phyloP scores from a whole-genome alignment of 1,139 yeast species.

The Nematodospora anomalae region DNA sequence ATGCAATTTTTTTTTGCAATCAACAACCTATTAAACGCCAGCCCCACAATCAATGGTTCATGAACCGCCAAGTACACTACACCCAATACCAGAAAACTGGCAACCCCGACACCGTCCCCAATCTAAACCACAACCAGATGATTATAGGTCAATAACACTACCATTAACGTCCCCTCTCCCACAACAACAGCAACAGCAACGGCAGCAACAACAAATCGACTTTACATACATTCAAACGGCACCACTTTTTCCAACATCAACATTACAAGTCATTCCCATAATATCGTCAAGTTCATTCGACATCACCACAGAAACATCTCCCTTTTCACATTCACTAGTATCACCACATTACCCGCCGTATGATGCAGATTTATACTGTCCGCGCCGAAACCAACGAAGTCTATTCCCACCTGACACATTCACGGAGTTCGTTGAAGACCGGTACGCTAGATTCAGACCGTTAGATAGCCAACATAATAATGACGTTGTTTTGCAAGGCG shows the following conservation, averaged over 20 bases:
- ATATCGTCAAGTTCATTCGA: slow-evolving; percentile 9
- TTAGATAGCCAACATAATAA: slow-evolving; percentile 43
- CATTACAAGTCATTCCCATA: slow-evolving; percentile 5
- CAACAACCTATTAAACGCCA: background rate
- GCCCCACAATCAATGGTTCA: background rate
- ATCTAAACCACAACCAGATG: background rate
- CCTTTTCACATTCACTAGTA: slow-evolving; percentile 5
- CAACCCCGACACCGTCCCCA: background rate
- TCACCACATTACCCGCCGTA: slow-evolving; percentile 12
- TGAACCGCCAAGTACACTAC: background rate
- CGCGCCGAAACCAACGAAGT: slow-evolving; percentile 8
- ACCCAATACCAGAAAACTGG: background rate
- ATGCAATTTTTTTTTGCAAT: background rate
- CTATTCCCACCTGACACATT: slow-evolving; percentile 29
- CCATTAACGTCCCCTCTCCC: slow-evolving; percentile 10
- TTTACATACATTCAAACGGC: slow-evolving; percentile 8
- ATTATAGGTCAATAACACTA: slow-evolving; percentile 8
- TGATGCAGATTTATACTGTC: slow-evolving; percentile 10
- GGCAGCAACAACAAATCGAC: background rate
- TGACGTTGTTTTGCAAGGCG: slow-evolving; percentile 34
- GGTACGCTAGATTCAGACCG: slow-evolving; percentile 54
- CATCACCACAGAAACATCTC: slow-evolving; percentile 5
- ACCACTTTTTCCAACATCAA: slow-evolving; percentile 5
- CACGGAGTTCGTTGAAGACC: slow-evolving; percentile 49
- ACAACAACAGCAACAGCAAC: background rate